Conservation (phyloP, 1,284 basidiomycete genomes). For the Pseudozyma sp. region DNA sequence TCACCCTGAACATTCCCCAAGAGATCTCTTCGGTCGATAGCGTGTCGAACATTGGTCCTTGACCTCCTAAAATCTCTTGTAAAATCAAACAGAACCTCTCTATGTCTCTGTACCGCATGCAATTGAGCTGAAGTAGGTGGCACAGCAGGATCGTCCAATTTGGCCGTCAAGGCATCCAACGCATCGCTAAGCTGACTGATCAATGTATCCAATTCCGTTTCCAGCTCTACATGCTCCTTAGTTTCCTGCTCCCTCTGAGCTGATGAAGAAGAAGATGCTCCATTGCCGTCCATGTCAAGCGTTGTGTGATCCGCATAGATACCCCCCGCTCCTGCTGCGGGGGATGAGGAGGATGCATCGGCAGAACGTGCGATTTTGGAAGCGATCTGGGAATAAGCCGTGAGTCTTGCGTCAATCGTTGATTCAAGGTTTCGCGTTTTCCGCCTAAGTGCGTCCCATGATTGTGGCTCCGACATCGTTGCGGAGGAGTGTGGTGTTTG, state of each 20-base stretch:
- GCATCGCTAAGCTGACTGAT: conserved; percentile 72
- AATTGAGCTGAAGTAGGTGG: conserved; percentile 85
- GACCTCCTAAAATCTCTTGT: conserved; percentile 74
- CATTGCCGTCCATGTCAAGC: conserved; percentile 36
- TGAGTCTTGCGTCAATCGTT: conserved; percentile 88
- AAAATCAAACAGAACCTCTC: conserved; percentile 90
- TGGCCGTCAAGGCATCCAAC: conserved; percentile 73
- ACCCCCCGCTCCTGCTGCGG: background rate
- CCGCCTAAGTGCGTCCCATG: conserved; percentile 75
- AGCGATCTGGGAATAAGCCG: conserved; percentile 86
- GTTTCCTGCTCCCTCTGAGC: conserved; percentile 11
- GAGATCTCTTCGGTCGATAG: conserved; percentile 86
- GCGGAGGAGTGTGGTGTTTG: too few species aligned
- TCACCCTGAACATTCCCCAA: conserved; percentile 93
- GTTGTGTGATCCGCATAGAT: conserved; percentile 41
- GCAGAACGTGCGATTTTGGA: conserved; percentile 75
- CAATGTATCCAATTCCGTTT: conserved; percentile 85
- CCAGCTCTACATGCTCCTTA: conserved; percentile 70
- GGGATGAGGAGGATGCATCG: conserved; percentile 20
- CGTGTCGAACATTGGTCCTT: conserved; percentile 74
- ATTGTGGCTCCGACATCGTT: conserved; percentile 8
- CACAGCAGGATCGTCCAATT: conserved; percentile 79
- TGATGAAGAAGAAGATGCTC: conserved; percentile 6
- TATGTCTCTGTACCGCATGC: conserved; percentile 87
- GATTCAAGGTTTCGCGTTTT: conserved; percentile 91